Conservation (phyloP, 768 basidiomycete species). For the Leccinum boreale region DNA sequence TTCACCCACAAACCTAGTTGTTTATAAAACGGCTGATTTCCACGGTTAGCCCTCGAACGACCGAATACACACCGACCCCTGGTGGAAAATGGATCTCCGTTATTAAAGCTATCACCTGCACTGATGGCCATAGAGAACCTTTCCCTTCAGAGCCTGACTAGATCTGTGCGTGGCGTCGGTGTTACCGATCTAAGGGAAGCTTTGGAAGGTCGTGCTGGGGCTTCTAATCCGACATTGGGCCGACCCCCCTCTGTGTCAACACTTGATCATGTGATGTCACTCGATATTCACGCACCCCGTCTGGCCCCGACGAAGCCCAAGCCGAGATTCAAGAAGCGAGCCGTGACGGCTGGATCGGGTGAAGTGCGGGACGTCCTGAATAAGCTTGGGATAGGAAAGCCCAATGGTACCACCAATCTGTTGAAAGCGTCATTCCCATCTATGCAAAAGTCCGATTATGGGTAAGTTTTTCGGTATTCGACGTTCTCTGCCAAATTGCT, state of each 20-base stretch:
- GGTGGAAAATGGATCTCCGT: conserved; percentile 67
- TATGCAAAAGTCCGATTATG: conserved; percentile 44
- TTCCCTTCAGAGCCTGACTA: conserved; percentile 79
- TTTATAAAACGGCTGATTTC: conserved; percentile 9
- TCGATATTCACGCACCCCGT: conserved; percentile 39
- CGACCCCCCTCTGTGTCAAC: conserved; percentile 75
- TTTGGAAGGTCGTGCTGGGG: conserved; percentile 77
- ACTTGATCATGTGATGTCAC: conserved; percentile 62
- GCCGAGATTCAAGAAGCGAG: conserved; percentile 54
- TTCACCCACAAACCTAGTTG: conserved; percentile 4
- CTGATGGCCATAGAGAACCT: conserved; percentile 91
- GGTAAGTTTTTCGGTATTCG: conserved; percentile 26
- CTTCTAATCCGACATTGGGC: conserved; percentile 72
- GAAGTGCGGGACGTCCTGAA: conserved; percentile 83
- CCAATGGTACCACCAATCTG: conserved; percentile 51
- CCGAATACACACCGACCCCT: conserved; percentile 55
- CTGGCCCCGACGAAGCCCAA: conserved; percentile 48
- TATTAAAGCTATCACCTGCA: conserved; percentile 78
- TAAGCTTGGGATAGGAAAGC: conserved; percentile 79
- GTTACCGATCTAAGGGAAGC: conserved; percentile 88
- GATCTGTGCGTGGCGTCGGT: conserved; percentile 77
- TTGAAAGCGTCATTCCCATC: conserved; percentile 72
- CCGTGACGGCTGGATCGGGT: conserved; percentile 48
- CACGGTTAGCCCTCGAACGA: conserved; percentile 50
- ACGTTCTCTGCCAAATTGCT: background rate